Evolutionary conservation across 208 protist genomes (phyloP), one percentile per base, ranked within the genome.

Genomic region (Phytomonas francai): DNA sequence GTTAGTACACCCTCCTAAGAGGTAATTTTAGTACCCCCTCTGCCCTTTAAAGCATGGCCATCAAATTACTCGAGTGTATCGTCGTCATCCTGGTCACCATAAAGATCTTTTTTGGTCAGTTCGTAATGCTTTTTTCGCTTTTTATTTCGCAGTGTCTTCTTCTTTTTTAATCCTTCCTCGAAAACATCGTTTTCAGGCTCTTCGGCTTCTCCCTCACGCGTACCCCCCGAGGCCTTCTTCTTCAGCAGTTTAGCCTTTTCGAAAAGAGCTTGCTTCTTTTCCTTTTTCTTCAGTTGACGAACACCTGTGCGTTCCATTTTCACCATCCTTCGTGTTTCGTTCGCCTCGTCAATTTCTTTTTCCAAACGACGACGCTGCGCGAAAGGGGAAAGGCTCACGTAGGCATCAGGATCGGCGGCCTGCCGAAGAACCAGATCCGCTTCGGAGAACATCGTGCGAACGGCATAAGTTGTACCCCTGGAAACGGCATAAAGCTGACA

Each of bases 41-140:
- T 32, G 22, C 25, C 28, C 4, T 36, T 29, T 31, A 22, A 36
- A 60, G 19, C 27, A 33, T 45, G 16, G 0, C 25, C 60, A 51
- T 32, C 5, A 68, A 73, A 27, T 72, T 60, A 14, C 42, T 67
- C 67, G 34, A 7, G 22, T 12, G 59, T 60, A 39, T 28, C 28
- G 11, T 70, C 49, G 33, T 65, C 36, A 29, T 89, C 81, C 39
- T 65, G 78, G 31, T 87, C 80, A 12, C 78, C 78, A 57, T 83
- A 88, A 28, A 94, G 70, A 58, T 94, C 88, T 59, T 90, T 63
- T 71, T 74, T 83, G n/a, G 88, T 90, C 31, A 94, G 80, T 51
- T 80, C 76, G 77, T 91, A 94, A 32, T 87, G 67, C 77, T 94
- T 94, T 78, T 91, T 94, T 27, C 88, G 83, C 73, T 91, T 94